phyloP scores from a whole-genome alignment of 495 filamentous ascomycete species.

The Neurospora sp. region DNA sequence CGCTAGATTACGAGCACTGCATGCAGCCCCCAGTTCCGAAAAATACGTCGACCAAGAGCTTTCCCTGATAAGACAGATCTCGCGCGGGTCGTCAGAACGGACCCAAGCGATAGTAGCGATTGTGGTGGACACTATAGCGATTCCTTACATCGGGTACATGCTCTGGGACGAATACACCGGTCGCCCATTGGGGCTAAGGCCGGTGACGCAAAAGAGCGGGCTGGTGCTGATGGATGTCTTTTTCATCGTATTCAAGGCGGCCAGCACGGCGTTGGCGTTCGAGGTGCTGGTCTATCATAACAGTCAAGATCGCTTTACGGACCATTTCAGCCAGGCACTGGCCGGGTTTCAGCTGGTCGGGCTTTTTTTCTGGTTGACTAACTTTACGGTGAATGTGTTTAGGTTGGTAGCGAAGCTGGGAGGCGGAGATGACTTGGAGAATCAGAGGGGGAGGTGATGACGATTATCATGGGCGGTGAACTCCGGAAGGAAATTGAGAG shows the following conservation, averaged over 20 bases:
- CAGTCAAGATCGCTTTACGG: conserved; percentile 39
- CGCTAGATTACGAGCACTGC: background rate
- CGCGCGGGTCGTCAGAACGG: conserved; percentile 36
- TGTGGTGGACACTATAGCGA: conserved; percentile 76
- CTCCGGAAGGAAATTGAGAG: background rate
- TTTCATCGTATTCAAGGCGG: conserved; percentile 93
- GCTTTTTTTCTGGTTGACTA: conserved; percentile 79
- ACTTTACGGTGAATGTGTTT: conserved; percentile 81
- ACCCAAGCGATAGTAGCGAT: conserved; percentile 84
- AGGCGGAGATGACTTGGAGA: conserved; percentile 35
- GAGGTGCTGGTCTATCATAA: conserved; percentile 65
- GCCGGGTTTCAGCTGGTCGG: conserved; percentile 74
- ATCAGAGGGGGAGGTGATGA: background rate
- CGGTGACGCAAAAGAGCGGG: conserved; percentile 71
- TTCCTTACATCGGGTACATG: conserved; percentile 86
- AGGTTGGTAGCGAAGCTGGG: conserved; percentile 69
- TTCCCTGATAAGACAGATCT: background rate
- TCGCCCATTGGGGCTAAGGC: conserved; percentile 81
- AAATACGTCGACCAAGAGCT: background rate
- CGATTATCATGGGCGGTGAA: background rate
- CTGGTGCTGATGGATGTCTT: conserved; percentile 84
- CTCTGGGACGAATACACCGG: conserved; percentile 94
- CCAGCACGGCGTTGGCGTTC: conserved; percentile 84
- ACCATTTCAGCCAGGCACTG: conserved; percentile 64
- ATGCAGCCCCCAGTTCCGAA: background rate